These are phyloP conservation scores for Termitomyces sp. DNA, from an alignment of 768 basidiomycete species.

Conservation along the genomic window DNA sequence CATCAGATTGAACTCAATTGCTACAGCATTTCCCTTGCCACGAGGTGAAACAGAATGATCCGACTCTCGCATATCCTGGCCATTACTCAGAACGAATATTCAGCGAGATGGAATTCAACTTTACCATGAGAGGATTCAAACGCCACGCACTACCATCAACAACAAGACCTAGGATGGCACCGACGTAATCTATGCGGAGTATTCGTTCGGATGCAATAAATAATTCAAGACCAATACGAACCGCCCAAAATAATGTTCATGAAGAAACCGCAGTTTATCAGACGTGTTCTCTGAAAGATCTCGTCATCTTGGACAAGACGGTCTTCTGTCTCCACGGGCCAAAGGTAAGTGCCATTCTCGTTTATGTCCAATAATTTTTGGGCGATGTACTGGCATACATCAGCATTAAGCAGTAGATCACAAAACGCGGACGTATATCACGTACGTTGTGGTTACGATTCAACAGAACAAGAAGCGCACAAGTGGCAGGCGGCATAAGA, in stretches of 20 bases:
- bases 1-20: constrained; percentile 68
- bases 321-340: constrained; percentile 16
- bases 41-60: constrained; percentile 50
- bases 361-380: constrained; percentile 64
- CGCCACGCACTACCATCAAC: constrained; percentile 62
- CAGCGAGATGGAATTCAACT: constrained; percentile 4
- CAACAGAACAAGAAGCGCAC: constrained; percentile 64
- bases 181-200: constrained; percentile 55
- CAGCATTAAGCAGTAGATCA: neutral
- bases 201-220: neutral
- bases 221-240: constrained; percentile 9
- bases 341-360: constrained; percentile 45
- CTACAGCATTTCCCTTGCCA: constrained; percentile 72
- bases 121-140: constrained; percentile 59
- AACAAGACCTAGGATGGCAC: constrained; percentile 65
- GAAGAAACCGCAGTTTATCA: constrained; percentile 70
- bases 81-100: neutral
- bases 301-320: constrained; percentile 59
- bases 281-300: constrained; percentile 66
- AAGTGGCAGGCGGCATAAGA: constrained; percentile 67
- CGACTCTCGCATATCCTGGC: constrained; percentile 42
- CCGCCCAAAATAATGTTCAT: constrained; percentile 63
- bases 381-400: constrained; percentile 53
- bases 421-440: constrained; percentile 6
- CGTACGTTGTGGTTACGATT: constrained; percentile 70